Percentiles rank a stretch among this genome's conserved stretches.
phyloP scores from a whole-genome alignment of 1,139 yeast genomes.

The Magnusiomyces sp. region DNA sequence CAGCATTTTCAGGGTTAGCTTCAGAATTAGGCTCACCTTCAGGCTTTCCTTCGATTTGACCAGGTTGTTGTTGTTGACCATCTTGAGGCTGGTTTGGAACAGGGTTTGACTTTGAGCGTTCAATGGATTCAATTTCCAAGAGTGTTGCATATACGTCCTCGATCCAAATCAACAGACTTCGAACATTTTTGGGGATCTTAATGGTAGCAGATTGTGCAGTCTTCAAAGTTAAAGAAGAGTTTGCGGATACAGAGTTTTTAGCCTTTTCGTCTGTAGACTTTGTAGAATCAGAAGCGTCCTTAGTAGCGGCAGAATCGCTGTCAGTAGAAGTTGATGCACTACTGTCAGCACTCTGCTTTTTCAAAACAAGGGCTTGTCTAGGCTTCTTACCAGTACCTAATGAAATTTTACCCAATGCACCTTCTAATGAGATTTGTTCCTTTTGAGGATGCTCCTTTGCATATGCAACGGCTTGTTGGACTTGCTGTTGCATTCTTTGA shows the following conservation, averaged over 20 bases:
- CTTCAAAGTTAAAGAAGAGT: not conserved
- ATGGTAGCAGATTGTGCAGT: conserved; percentile 4
- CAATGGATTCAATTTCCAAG: conserved; percentile 72
- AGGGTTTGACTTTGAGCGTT: conserved; percentile 44
- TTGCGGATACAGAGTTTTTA: not conserved
- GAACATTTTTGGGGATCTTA: conserved; percentile 11
- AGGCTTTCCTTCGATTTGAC: not conserved
- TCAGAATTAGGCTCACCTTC: not conserved
- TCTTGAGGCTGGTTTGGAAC: conserved; percentile 6
- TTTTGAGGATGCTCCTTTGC: conserved; percentile 84
- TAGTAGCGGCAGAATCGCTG: not conserved
- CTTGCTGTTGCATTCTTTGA: conserved; percentile 98
- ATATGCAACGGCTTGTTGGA: conserved; percentile 90
- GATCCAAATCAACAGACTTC: conserved; percentile 35
- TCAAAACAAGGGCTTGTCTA: conserved; percentile 74
- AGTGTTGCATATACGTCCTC: conserved; percentile 76
- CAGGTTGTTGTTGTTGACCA: not conserved
- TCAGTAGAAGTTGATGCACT: not conserved
- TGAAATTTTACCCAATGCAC: conserved; percentile 85
- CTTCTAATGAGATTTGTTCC: conserved; percentile 67
- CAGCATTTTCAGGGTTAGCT: conserved; percentile 13
- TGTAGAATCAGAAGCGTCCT: conserved; percentile 17
- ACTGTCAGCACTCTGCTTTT: conserved; percentile 25
- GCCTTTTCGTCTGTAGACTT: not conserved
- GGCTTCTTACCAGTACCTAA: conserved; percentile 80